A percentile compares a stretch with the other conserved stretches of the same genome.
Conservation (phyloP, 352 stramenopile species). For the Phytophthora brassicae region DNA sequence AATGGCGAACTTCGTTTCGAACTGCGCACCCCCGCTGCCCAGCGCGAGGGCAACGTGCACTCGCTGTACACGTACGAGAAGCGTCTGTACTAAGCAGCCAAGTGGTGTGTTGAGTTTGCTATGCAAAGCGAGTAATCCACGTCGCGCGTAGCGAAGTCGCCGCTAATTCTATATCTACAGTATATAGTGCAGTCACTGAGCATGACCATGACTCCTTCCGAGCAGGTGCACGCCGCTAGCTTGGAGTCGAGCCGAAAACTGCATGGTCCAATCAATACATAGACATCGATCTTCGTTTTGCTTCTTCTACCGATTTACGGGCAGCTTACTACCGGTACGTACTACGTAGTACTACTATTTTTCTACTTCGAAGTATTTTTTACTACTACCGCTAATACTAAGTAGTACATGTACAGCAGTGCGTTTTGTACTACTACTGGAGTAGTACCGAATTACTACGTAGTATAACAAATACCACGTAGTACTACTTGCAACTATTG, state of each 20-base stretch:
- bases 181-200: conserved; percentile 49
- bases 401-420: too few relatives aligned
- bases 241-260: conserved; percentile 37
- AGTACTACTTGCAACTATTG: too few relatives aligned
- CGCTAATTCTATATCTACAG: conserved; percentile 38
- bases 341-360: too few relatives aligned
- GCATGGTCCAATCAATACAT: conserved; percentile 45
- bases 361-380: too few relatives aligned
- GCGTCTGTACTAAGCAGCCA: conserved; percentile 71
- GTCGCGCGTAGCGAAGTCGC: conserved; percentile 23
- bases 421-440: too few relatives aligned
- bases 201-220: conserved; percentile 29
- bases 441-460: too few relatives aligned
- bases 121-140: conserved; percentile 10
- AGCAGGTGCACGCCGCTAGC: conserved; percentile 6
- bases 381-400: too few relatives aligned
- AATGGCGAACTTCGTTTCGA: conserved; percentile 94
- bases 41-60: conserved; percentile 99
- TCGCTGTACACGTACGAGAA: conserved; percentile 98
- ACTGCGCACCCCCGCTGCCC: conserved; percentile 97
- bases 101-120: conserved; percentile 18
- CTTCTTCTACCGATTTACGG: too few relatives aligned
- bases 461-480: too few relatives aligned
- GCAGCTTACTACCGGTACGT: too few relatives aligned
- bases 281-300: conserved; percentile 22